A percentile compares a stretch with the other conserved stretches of the same genome.
Evolutionary conservation across 768 basidiomycete genomes (phyloP).

Genomic region (Lactarius quietus): DNA sequence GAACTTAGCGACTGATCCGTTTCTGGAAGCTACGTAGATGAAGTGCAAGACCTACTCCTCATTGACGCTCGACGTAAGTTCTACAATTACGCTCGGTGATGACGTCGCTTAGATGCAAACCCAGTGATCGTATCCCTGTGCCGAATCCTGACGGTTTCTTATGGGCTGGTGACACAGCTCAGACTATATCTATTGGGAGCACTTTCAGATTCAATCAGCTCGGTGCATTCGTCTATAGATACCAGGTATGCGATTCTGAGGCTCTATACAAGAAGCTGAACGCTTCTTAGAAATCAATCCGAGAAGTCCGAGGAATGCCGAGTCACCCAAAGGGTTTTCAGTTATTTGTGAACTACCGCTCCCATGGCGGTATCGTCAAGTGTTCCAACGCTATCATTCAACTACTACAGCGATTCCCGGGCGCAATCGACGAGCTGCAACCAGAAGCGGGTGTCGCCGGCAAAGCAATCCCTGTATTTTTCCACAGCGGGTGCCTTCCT

Average conservation of each 20-base stretch:
- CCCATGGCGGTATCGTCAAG: conserved; percentile 67
- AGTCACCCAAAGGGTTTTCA: conserved; percentile 46
- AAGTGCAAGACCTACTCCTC: conserved; percentile 68
- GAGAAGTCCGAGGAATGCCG: conserved; percentile 20
- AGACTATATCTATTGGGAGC: conserved; percentile 71
- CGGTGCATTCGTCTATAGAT: conserved; percentile 59
- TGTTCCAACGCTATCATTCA: conserved; percentile 64
- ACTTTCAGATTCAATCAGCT: conserved; percentile 70
- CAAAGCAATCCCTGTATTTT: conserved; percentile 57
- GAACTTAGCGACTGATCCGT: neutral
- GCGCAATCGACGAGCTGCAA: conserved; percentile 56
- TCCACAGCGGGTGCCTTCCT: conserved; percentile 41
- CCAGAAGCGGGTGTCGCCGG: conserved; percentile 54
- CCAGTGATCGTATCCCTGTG: conserved; percentile 63
- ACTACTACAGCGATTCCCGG: conserved; percentile 53
- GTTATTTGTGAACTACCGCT: conserved; percentile 63
- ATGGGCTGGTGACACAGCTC: conserved; percentile 80
- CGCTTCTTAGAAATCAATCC: neutral
- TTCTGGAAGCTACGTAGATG: conserved; percentile 58
- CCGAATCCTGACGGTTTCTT: conserved; percentile 63
- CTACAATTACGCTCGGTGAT: neutral
- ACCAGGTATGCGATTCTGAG: conserved; percentile 46
- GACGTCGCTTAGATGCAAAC: neutral
- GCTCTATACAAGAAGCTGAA: neutral
- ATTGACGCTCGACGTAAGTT: conserved; percentile 56